Evolutionary conservation across 306 rosid species (phyloP), one percentile per base, ranked within the genome.

Genomic region (Fagus sylvatica): DNA sequence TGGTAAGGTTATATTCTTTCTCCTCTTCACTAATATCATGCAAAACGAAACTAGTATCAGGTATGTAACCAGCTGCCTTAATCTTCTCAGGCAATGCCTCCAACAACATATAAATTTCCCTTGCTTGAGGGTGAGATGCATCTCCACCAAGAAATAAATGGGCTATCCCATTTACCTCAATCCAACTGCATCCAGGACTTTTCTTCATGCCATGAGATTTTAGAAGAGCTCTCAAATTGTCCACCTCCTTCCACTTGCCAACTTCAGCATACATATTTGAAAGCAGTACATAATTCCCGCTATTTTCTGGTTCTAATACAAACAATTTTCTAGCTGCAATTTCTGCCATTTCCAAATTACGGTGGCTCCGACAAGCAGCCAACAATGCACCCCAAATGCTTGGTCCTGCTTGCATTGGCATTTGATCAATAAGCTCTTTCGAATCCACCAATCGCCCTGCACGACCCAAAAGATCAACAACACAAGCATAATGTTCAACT

Each of bases 401-500:
- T 22, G 77, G 57, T 41, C 54, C 77, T 41, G 89, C 82, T 74
- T 80, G 84, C 57, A 81, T 54, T 13, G 84, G 77, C 89, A 88
- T 88, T 41, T 48, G 70, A 43, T 72, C 76, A 57, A 83, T 83
- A 15, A 88, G 80, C 65, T 81, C 66, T 80, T 83, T 78, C 32
- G 89, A 89, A 67, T 85, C 73, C 1, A 73, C 59, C 28, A 85
- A 13, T 54, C 76, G 30, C 28, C 89, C 87, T 4, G 76, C 89
- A 28, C 86, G 85, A 48, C 89, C 84, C 22, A 88, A 82, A 40
- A 85, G 84, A 65, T 88, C 91, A 67, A 83, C 91, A 74, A 83
- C 71, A 72, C 87, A 83, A 54, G 85, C 86, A 57, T 85, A 88
- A 34, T 88, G 91, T 66, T 83, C 86, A 32, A 48, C 67, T 75